phyloP scores from a whole-genome alignment of 257 asterid species.

The Dorcoceras hygrometricum region DNA sequence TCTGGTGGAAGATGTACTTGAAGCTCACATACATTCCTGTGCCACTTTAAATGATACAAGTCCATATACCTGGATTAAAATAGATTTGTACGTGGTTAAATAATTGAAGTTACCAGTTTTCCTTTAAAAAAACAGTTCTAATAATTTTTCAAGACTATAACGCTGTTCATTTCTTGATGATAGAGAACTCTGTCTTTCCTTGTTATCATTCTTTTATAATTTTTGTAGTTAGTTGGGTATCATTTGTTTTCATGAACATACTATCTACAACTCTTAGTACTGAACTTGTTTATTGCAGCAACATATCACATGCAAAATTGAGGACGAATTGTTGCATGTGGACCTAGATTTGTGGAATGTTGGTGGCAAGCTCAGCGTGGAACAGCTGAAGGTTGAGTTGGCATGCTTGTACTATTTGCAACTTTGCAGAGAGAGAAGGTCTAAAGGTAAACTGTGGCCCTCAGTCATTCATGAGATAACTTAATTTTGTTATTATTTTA shows the following conservation, averaged over 20 bases:
- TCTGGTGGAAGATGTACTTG: constrained; percentile 17
- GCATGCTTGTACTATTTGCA: constrained; percentile 80
- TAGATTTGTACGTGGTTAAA: constrained; percentile 9
- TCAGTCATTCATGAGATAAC: constrained; percentile 22
- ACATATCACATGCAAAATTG: constrained; percentile 52
- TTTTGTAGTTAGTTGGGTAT: constrained; percentile 1
- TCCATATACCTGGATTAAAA: constrained; percentile 6
- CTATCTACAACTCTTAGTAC: constrained; percentile 14
- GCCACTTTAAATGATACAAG: constrained; percentile 13
- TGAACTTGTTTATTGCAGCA: constrained; percentile 48
- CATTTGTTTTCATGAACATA: constrained; percentile 12
- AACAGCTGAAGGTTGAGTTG: constrained; percentile 69
- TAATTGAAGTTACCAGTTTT: not conserved
- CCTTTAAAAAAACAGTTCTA: not conserved
- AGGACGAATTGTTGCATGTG: constrained; percentile 46
- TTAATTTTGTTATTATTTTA: not conserved
- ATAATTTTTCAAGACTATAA: not conserved
- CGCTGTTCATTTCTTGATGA: too few species aligned
- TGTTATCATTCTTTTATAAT: constrained; percentile 10
- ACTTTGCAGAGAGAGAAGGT: constrained; percentile 62
- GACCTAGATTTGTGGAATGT: constrained; percentile 37
- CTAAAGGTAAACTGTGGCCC: constrained; percentile 49
- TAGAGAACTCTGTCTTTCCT: not conserved
- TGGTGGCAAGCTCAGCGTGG: constrained; percentile 53
- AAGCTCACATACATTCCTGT: not conserved